Base-by-base conservation (phyloP, 176 grass and related monocot genomes). In the Metroxylon sagu region DNA sequence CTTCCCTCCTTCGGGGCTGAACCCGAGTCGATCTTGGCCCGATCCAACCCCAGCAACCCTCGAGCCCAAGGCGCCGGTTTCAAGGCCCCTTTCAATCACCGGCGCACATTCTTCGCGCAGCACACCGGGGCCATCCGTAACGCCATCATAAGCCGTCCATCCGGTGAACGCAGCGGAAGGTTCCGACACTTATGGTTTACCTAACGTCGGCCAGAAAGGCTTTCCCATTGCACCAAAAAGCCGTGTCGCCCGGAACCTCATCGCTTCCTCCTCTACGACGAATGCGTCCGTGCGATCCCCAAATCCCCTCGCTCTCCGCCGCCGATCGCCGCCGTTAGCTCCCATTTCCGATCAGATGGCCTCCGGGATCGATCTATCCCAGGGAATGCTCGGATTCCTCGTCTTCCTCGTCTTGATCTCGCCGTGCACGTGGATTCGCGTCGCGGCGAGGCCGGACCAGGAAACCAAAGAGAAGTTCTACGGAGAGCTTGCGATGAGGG, bases 401-500 rank as follows among this genome's bases (percentile, higher is more conserved):
- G 25, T 74, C 35, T 8, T 16, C 7, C 16, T 78, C 50, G 48
- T 27, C 26, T 31, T 74, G 54, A 25, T 73, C 19, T 35, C 57
- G 58, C 49, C 27, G 17, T 48, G 6, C 6, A 3, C 25, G 18
- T 8, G 28, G 54, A 18, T 71, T 19, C 0, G 64, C 49, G 80
- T 73, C 7, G 57, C 59, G 18, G 84, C 53, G 6, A 85, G 94
- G 72, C 82, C 84, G 16, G 88, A 98, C 66, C 79, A 93, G 76
- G 94, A 89, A 79, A 98, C 66, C 56, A 81, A 81, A 62, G 88
- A 98, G 66, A 98, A 85, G 73, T 98, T 98, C 67, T 93, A 98
- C 71, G 88, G 94, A 14, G 70, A 49, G 6, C 87, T 98, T 39
- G 76, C 85, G 16, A 70, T 69, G 79, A 80, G 80, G 68, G 60